These are phyloP conservation scores for Sanghuangporus weigelae DNA, from an alignment of 1,284 basidiomycete species.

Conservation along the genomic window DNA sequence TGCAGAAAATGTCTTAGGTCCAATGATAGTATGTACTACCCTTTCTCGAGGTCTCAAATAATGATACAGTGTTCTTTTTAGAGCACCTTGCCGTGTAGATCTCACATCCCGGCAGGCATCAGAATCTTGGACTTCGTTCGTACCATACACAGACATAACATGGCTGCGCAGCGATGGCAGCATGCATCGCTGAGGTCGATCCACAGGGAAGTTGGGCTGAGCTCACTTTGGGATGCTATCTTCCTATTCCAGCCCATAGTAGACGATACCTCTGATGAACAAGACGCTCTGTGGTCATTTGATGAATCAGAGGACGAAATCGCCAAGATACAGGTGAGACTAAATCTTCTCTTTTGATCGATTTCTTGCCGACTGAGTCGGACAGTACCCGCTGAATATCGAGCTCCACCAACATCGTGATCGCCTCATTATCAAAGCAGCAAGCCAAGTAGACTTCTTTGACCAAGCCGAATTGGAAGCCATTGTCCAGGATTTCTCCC, in stretches of 20 bases:
- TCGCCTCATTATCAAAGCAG: conserved; percentile 34
- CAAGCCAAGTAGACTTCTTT: conserved; percentile 31
- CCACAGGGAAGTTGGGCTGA: conserved; percentile 32
- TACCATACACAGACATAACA: conserved; percentile 35
- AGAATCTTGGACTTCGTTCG: conserved; percentile 34
- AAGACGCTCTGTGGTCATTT: conserved; percentile 32
- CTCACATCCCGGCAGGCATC: conserved; percentile 27
- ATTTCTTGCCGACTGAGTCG: conserved; percentile 2
- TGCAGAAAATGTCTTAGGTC: conserved; percentile 43
- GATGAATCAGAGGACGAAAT: conserved; percentile 29
- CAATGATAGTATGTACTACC: conserved; percentile 37
- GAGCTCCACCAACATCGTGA: conserved; percentile 35
- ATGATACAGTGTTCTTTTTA: conserved; percentile 19
- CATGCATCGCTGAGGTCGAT: conserved; percentile 42
- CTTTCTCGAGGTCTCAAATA: background rate
- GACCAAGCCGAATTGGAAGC: conserved; percentile 23
- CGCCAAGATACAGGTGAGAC: conserved; percentile 36
- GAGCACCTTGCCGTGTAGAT: conserved; percentile 45
- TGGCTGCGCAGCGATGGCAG: conserved; percentile 40
- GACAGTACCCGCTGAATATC: conserved; percentile 42
- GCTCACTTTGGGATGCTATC: conserved; percentile 38
- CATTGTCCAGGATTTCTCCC: conserved; percentile 27
- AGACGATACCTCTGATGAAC: conserved; percentile 24
- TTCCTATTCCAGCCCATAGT: conserved; percentile 39
- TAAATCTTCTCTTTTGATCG: background rate